Conservation (phyloP, 2,329 filamentous ascomycete species). For the Hypoxylon sp. region DNA sequence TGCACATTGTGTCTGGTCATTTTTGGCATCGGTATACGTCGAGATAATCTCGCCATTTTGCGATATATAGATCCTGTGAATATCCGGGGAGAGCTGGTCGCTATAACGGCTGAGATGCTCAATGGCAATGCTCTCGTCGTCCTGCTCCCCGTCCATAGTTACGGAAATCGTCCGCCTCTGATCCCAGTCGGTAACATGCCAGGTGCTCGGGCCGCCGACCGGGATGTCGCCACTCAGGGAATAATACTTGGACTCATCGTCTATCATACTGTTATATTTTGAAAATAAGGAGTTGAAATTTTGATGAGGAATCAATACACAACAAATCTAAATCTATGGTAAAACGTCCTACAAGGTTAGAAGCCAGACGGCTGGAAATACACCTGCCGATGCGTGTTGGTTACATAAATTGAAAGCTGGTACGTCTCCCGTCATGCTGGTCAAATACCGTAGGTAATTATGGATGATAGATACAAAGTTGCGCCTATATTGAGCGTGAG, state of each 20-base stretch:
- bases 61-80: slow-evolving; percentile 46
- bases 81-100: slow-evolving; percentile 20
- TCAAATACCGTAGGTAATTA: too few relatives aligned
- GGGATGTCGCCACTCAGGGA: slow-evolving; percentile 30
- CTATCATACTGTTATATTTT: slow-evolving; percentile 24
- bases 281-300: too few relatives aligned
- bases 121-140: slow-evolving; percentile 45
- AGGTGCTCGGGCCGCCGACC: slow-evolving; percentile 48
- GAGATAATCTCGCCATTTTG: slow-evolving; percentile 44
- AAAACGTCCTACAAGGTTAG: too few relatives aligned
- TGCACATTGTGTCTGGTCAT: slow-evolving; percentile 49
- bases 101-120: slow-evolving; percentile 42
- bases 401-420: too few relatives aligned
- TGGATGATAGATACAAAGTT: too few relatives aligned
- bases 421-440: too few relatives aligned
- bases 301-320: too few relatives aligned
- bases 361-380: too few relatives aligned
- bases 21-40: slow-evolving; percentile 42
- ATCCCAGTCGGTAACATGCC: slow-evolving; percentile 50
- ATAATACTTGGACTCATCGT: slow-evolving; percentile 32
- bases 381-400: too few relatives aligned
- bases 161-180: slow-evolving; percentile 48
- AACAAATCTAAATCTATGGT: too few relatives aligned
- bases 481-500: too few relatives aligned
- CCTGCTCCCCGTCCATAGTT: slow-evolving; percentile 50